Evolutionary conservation across 805 yeast species (phyloP).

Genomic region (Candida coleopterorum): DNA sequence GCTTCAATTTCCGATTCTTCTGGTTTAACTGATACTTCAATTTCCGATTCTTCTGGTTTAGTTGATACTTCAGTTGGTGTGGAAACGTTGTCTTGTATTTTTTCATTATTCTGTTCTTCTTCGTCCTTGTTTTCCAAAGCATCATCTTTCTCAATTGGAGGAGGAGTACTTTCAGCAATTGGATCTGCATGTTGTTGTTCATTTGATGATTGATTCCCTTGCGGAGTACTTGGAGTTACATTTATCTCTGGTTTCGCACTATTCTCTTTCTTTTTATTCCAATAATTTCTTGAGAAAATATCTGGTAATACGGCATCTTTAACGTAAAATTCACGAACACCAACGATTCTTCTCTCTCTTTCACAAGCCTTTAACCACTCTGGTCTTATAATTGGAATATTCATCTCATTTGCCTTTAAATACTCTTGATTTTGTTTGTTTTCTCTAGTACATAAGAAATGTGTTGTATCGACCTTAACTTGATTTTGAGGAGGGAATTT

Average conservation of each 20-base stretch:
- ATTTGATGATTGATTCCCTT: neutral
- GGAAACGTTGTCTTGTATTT: conserved; percentile 2
- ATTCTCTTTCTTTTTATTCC: conserved; percentile 17
- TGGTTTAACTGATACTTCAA: too few species aligned
- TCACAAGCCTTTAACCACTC: conserved; percentile 97
- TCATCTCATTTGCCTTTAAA: conserved; percentile 74
- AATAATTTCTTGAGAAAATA: conserved; percentile 37
- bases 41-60: conserved; percentile 5
- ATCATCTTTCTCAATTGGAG: conserved; percentile 5
- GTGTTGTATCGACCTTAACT: conserved; percentile 90
- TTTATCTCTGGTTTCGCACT: neutral
- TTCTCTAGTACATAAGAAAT: conserved; percentile 66
- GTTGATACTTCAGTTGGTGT: conserved; percentile 7
- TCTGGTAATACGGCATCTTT: conserved; percentile 48
- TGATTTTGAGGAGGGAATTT: conserved; percentile 58
- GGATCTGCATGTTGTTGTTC: neutral
- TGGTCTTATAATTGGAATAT: conserved; percentile 91
- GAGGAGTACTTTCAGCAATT: neutral
- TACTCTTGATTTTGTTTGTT: conserved; percentile 66
- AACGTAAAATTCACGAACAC: conserved; percentile 82
- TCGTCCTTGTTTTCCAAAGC: too few species aligned
- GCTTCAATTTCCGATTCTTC: too few species aligned
- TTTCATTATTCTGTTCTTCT: conserved; percentile 10
- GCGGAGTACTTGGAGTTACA: conserved; percentile 8
- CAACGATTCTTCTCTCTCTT: conserved; percentile 80